These are phyloP conservation scores for Paraglomus brasilianum DNA, from an alignment of 192 early-diverging fungal species.

Conservation along the genomic window DNA sequence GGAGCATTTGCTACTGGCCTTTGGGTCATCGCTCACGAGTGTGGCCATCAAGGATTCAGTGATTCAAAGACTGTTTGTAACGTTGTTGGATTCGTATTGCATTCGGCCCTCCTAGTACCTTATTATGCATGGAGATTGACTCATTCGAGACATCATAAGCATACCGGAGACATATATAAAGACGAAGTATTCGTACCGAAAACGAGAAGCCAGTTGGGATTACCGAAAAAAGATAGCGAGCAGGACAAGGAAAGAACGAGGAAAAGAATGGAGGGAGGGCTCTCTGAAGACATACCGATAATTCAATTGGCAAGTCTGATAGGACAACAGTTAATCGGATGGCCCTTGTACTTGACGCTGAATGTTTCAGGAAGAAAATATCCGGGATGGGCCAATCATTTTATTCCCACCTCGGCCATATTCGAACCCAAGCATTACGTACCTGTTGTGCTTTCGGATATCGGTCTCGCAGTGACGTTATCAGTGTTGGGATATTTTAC, in stretches of 20 bases:
- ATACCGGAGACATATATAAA: conserved; percentile 82
- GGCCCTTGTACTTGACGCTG: conserved; percentile 82
- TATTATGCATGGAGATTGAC: conserved; percentile 92
- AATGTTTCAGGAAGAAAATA: conserved; percentile 70
- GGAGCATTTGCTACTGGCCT: conserved; percentile 85
- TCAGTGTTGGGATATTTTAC: conserved; percentile 52
- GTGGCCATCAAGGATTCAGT: conserved; percentile 93
- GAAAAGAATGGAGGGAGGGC: conserved; percentile 40
- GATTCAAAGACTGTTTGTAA: conserved; percentile 83
- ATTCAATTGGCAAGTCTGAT: conserved; percentile 61
- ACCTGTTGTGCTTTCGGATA: conserved; percentile 72
- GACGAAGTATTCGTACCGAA: conserved; percentile 95
- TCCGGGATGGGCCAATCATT: conserved; percentile 74
- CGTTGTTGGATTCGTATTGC: conserved; percentile 84
- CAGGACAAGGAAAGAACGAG: conserved; percentile 41
- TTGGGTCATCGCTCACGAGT: conserved; percentile 92
- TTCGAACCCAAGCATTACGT: conserved; percentile 74
- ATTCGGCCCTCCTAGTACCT: conserved; percentile 87
- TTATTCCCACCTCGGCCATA: conserved; percentile 76
- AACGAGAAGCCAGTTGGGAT: conserved; percentile 60
- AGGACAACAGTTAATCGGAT: conserved; percentile 76
- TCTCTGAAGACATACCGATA: conserved; percentile 74
- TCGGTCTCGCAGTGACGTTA: conserved; percentile 64
- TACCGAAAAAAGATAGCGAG: conserved; percentile 46
- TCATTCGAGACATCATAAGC: conserved; percentile 93